Conservation (phyloP, 495 filamentous ascomycete genomes). For the Aspergillus incahuasiensis region DNA sequence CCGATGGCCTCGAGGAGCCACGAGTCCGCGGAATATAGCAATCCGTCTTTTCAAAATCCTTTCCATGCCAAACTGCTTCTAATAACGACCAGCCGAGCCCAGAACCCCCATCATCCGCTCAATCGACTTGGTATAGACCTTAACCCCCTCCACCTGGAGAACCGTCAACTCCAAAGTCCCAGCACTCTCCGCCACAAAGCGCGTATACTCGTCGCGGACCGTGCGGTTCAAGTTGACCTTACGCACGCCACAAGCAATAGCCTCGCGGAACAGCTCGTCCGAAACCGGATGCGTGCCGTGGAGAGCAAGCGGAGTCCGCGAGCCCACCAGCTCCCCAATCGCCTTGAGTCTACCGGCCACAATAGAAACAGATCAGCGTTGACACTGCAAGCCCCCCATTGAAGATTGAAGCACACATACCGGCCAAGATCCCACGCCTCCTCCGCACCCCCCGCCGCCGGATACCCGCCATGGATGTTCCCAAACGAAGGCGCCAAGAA, state of each 20-base stretch:
- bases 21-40: too few species aligned
- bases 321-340: constrained; percentile 17
- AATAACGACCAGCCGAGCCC: constrained; percentile 38
- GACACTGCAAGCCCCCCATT: too few species aligned
- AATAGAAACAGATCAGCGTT: background rate
- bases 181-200: constrained; percentile 55
- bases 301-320: constrained; percentile 56
- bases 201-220: constrained; percentile 59
- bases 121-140: constrained; percentile 58
- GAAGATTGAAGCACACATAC: constrained; percentile 15
- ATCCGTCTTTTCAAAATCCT: too few species aligned
- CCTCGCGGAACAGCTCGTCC: constrained; percentile 51
- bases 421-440: constrained; percentile 60
- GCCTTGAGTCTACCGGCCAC: constrained; percentile 13
- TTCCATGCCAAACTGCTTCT: too few species aligned
- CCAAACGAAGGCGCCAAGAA: constrained; percentile 71
- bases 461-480: constrained; percentile 69
- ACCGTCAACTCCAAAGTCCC: constrained; percentile 54
- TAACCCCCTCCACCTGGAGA: constrained; percentile 59
- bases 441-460: constrained; percentile 43
- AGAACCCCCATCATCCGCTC: constrained; percentile 62
- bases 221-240: constrained; percentile 70
- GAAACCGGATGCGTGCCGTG: constrained; percentile 69
- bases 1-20: too few species aligned
- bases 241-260: constrained; percentile 56